Conservation (phyloP, 169 alveolate species). For the Plasmodium vivax region DNA sequence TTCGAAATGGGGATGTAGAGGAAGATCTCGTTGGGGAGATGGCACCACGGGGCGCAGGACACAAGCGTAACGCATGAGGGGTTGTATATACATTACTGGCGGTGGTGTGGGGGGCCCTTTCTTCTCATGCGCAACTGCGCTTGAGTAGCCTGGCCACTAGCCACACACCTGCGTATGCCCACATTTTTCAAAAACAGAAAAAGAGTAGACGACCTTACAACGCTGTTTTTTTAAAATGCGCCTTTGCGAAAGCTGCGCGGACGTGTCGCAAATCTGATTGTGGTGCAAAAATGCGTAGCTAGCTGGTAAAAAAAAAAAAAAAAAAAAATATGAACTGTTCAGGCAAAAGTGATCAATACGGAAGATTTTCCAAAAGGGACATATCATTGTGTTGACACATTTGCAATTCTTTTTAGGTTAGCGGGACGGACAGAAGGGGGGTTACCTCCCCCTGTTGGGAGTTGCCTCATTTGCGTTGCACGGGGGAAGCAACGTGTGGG, state of each 20-base stretch:
- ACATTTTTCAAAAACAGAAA: neutral
- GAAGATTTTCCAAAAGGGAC: neutral
- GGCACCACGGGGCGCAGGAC: neutral
- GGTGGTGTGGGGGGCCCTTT: neutral
- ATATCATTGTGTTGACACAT: neutral
- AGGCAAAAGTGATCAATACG: neutral
- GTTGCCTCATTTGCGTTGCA: neutral
- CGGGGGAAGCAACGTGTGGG: neutral
- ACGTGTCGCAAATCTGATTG: neutral
- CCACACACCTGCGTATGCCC: neutral
- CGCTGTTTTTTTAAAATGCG: neutral
- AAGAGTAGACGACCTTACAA: neutral
- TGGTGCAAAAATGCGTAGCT: neutral
- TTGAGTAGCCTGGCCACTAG: neutral
- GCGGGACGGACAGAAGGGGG: neutral
- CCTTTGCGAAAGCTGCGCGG: neutral
- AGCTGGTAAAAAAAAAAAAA: neutral
- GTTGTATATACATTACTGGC: neutral
- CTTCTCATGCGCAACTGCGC: neutral
- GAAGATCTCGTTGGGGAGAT: neutral
- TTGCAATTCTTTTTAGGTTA: neutral
- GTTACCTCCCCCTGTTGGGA: neutral
- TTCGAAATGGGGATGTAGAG: neutral
- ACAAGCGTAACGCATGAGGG: neutral
- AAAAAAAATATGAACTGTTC: neutral